Evolutionary conservation across 2,329 filamentous ascomycete genomes (phyloP).

Genomic region (Colletotrichum sp.): DNA sequence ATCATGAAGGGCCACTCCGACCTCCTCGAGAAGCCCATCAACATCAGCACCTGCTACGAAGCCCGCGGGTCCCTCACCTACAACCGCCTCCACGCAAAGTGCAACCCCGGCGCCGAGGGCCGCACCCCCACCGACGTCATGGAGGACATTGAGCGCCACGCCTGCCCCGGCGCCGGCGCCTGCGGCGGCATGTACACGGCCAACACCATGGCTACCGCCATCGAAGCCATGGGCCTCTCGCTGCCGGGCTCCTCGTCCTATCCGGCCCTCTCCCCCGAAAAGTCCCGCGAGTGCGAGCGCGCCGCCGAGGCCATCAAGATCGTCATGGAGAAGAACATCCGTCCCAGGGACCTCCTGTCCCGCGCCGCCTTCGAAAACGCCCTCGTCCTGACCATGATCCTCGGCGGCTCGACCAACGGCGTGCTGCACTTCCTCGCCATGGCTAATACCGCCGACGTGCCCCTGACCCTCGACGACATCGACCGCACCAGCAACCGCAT

Average conservation of each 20-base stretch:
- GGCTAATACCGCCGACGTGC: constrained; percentile 82
- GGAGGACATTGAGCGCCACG: constrained; percentile 80
- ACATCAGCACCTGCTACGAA: constrained; percentile 89
- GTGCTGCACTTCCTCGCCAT: constrained; percentile 91
- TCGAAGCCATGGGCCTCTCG: constrained; percentile 86
- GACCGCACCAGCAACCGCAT: constrained; percentile 82
- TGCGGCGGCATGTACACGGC: constrained; percentile 93
- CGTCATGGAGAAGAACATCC: constrained; percentile 84
- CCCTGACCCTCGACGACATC: constrained; percentile 81
- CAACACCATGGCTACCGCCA: constrained; percentile 91
- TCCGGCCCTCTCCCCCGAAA: constrained; percentile 80
- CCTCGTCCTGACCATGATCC: constrained; percentile 86
- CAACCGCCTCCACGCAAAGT: constrained; percentile 75
- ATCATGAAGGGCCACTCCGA: constrained; percentile 87
- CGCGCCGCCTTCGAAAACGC: constrained; percentile 87
- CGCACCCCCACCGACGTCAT: constrained; percentile 80
- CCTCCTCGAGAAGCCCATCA: constrained; percentile 79
- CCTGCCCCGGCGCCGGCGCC: constrained; percentile 70
- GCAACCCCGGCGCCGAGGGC: constrained; percentile 62
- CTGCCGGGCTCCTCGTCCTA: constrained; percentile 85
- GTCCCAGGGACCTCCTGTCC: constrained; percentile 80
- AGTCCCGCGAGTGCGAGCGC: constrained; percentile 85
- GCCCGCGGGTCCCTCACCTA: constrained; percentile 84
- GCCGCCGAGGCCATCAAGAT: constrained; percentile 78
- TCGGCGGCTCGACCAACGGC: constrained; percentile 90